Evolutionary conservation across 1,139 yeast species (phyloP), one percentile per base, ranked within the genome.

Genomic region (Debaryomyces subglobosus): DNA sequence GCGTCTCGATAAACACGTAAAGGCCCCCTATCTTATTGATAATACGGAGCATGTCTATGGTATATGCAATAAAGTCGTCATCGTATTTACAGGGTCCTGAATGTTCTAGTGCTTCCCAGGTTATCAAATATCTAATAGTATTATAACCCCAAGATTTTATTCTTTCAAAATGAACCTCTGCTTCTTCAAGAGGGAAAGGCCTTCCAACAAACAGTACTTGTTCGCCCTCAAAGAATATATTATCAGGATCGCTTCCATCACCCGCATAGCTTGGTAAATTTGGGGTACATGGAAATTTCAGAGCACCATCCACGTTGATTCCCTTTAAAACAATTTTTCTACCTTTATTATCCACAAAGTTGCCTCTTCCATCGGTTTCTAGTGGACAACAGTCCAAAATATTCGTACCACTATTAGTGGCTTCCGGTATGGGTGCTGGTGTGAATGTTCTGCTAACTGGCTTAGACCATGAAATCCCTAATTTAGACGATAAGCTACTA

Each of bases 81-180:
- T 92, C 98, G 62, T 91, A 92, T 12, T 67, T 67, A 0, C 90
- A 95, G 0, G 98, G 98, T 0, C 96, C 97, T 45, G 71, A 74
- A 59, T 92, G 97, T 63, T 92, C 97, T 8, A 92, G 60, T 0
- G 97, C 95, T 63, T 92, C 98, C 97, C 97, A 92, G 0, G 96
- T 87, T 39, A 89, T 72, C 15, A 91, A 73, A 61, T 85, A 88
- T 49, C 97, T 69, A 21, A 91, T 79, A 8, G 87, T 79, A 62
- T 91, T 91, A 65, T 79, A 89, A 1, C 97, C 97, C 82, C 95
- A 81, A 10, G 85, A 77, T 62, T 85, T 87, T 59, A 91, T 81
- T 49, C 96, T 69, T 24, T 66, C 71, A 43, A 91, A 72, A 64
- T 91, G 97, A 47, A 61, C 71, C 44, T 74, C 82, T 0, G 95